A percentile compares a stretch with the other conserved stretches of the same genome.
phyloP scores from a whole-genome alignment of 768 basidiomycete genomes.

The Clavaria fumosa region DNA sequence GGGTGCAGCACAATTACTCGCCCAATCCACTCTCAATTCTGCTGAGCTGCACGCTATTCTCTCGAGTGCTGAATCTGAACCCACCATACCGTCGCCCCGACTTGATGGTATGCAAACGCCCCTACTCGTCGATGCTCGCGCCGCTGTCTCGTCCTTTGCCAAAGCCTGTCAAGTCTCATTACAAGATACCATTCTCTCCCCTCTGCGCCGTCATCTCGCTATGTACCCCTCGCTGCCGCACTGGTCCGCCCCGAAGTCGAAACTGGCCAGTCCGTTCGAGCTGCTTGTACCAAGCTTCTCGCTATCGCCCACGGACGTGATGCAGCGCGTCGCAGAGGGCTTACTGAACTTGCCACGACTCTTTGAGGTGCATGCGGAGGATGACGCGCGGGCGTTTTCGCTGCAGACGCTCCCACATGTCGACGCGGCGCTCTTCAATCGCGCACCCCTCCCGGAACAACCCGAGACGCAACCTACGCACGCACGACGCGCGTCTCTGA shows the following conservation, averaged over 20 bases:
- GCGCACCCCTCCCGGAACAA: conserved; percentile 25
- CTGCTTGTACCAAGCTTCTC: conserved; percentile 83
- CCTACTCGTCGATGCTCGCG: conserved; percentile 39
- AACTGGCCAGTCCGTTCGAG: conserved; percentile 31
- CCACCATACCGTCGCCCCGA: conserved; percentile 18
- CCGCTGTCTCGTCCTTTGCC: conserved; percentile 48
- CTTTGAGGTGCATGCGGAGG: conserved; percentile 88
- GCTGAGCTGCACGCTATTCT: conserved; percentile 53
- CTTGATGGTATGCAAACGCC: conserved; percentile 18
- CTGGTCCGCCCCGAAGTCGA: conserved; percentile 43
- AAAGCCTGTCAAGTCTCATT: conserved; percentile 61
- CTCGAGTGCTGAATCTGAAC: conserved; percentile 33
- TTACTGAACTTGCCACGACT: conserved; percentile 82
- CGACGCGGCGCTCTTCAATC: conserved; percentile 37
- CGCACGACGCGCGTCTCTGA: conserved; percentile 20
- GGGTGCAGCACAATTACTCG: conserved; percentile 60
- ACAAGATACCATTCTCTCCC: conserved; percentile 73
- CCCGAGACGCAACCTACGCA: conserved; percentile 21
- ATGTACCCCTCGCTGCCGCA: conserved; percentile 51
- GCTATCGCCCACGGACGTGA: conserved; percentile 74
- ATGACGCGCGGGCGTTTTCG: conserved; percentile 82
- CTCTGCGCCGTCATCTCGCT: conserved; percentile 57
- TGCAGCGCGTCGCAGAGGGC: conserved; percentile 87
- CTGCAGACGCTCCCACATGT: conserved; percentile 67
- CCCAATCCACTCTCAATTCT: conserved; percentile 77